These are phyloP conservation scores for Eimeria mitis DNA, from an alignment of 169 alveolate genomes.

Conservation along the genomic window DNA sequence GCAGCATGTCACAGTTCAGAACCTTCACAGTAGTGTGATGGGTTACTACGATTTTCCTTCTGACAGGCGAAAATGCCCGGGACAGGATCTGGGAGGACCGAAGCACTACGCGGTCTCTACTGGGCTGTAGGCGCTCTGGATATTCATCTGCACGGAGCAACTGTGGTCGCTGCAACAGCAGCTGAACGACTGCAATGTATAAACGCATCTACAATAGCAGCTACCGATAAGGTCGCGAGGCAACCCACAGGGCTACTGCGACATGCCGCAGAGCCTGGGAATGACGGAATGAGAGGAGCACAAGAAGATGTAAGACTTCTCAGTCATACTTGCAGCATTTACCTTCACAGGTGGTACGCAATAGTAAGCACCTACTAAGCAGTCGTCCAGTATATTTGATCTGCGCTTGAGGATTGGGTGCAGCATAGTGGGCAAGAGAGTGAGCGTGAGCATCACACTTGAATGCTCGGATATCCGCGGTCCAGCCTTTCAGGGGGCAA, in stretches of 20 bases:
- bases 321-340: background rate
- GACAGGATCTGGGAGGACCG: background rate
- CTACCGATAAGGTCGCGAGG: background rate
- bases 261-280: background rate
- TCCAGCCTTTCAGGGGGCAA: background rate
- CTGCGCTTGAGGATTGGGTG: background rate
- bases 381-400: background rate
- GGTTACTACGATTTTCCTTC: background rate
- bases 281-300: background rate
- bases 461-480: background rate
- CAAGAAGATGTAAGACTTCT: background rate
- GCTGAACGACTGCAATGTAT: background rate
- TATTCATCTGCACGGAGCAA: background rate
- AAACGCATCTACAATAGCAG: background rate
- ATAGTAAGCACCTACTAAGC: background rate
- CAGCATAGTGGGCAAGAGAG: background rate
- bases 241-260: background rate
- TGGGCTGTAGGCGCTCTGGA: conserved; percentile 8
- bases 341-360: background rate
- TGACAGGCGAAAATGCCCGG: background rate
- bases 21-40: background rate
- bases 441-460: background rate
- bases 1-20: background rate
- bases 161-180: background rate
- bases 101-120: background rate